Evolutionary conservation across 768 basidiomycete species (phyloP), one percentile per base, ranked within the genome.

Genomic region (Boletus pseudopeckii): DNA sequence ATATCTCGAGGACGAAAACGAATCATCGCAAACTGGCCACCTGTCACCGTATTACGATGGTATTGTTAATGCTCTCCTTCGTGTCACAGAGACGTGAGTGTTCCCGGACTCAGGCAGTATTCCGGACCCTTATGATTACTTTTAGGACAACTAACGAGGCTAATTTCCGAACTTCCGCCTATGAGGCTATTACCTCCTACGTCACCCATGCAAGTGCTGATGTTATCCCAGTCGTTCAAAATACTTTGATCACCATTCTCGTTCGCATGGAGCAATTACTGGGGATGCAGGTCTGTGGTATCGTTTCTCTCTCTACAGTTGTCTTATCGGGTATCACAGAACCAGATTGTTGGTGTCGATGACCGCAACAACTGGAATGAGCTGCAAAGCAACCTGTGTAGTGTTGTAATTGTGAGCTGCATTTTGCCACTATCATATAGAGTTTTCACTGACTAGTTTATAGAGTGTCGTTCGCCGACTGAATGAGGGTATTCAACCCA

Each of bases 291-390:
- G 90, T 90, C 30, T 45, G 80, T 69, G 20, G 30, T 7, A n/a
- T 44, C n/a, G 4, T 17, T 57, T 55, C 36, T 39, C 11, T 42
- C 24, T 24, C 30, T 28, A 33, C 20, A 1, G 18, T 40, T 20
- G 5, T 48, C 43, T 60, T 18, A 60, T 30, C 39, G 32, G 8
- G 17, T 46, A 22, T 56, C 36, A 14, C 63, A 95, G 84, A 92
- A 90, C 70, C 95, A 98, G 74, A 88, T 98, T 53, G 77, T 99
- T 37, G 97, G 97, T 41, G 78, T 86, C 17, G 97, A 99, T 71
- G 97, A 99, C 66, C 86, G 92, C 57, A 95, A 94, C 72, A 99
- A 97, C 75, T 97, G 96, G 94, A 97, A 97, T 66, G 96, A 99
- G 69, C 79, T 99, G 24, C 95, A 97, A 70, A 88, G 92, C 73